A percentile compares a stretch with the other conserved stretches of the same genome.
Conservation (phyloP, 2,329 filamentous ascomycete species). For the Calonectria pseudoreteaudii region DNA sequence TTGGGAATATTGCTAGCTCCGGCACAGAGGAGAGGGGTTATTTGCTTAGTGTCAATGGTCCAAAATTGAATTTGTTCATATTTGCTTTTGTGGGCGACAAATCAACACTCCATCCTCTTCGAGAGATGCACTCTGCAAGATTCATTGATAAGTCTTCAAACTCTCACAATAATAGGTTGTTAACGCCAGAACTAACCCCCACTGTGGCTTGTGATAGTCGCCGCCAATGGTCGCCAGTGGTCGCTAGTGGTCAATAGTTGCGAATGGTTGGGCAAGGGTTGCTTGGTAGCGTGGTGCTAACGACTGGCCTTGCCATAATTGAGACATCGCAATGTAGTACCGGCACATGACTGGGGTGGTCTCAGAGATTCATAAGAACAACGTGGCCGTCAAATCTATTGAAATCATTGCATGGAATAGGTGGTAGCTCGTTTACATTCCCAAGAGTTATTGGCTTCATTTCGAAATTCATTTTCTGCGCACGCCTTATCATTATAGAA, state of each 20-base stretch:
- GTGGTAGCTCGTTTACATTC: not conserved
- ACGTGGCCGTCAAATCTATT: not conserved
- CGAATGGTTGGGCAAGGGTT: not conserved
- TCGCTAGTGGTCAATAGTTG: not conserved
- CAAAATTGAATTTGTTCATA: no score
- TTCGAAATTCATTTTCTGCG: not conserved
- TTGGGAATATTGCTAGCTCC: no score
- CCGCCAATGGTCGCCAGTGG: not conserved
- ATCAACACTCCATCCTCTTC: no score
- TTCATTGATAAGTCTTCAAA: no score
- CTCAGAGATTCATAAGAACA: not conserved
- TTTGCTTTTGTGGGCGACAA: no score
- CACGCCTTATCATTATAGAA: not conserved
- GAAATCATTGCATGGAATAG: not conserved
- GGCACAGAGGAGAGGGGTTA: no score
- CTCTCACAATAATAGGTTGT: no score
- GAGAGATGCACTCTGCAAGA: no score
- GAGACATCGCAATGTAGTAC: not conserved
- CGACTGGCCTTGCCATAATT: not conserved
- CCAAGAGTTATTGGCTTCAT: not conserved
- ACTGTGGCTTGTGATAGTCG: not conserved
- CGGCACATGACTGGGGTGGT: not conserved
- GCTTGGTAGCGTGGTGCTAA: not conserved
- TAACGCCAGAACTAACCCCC: not conserved
- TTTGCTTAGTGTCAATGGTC: no score